Evolutionary conservation across 192 early-diverging fungal species (phyloP), one percentile per base, ranked within the genome.

Genomic region (Coemansia sp.): DNA sequence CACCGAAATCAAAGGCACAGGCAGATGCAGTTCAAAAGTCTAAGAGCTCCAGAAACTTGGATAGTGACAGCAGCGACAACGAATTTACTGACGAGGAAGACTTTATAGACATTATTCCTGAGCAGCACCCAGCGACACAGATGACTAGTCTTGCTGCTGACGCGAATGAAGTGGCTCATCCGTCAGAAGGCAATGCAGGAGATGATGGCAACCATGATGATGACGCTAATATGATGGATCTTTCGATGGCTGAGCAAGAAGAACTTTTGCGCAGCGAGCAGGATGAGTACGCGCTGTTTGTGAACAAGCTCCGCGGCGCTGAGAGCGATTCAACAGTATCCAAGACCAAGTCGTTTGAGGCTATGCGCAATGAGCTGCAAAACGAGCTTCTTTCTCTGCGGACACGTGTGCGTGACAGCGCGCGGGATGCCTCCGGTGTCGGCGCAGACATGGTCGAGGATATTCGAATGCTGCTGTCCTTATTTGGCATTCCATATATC

Each of bases 401-500:
- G 5, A 18, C 67, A 56, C 73, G 68, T 7, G 63, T 82, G 60
- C 70, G 68, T 14, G 58, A 73, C 42, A 73, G 42, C 49, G 40
- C 57, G 56, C 75, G 81, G 0, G 70, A 75, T 30, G 75, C 81
- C 12, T 70, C 75, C 2, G 71, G 67, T 4, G 17, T 82, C 17
- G 71, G 72, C 32, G 31, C 57, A 7, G 80, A 77, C 48, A 85
- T 85, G 80, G 72, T 80, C 0, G 71, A 76, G 18, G 84, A 85
- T 55, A 69, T 84, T 2, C 76, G 94, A 69, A 84, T 89, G 66
- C 75, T 99, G 18, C 80, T 98, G 30, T 76, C 83, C 56, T 73
- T 98, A 11, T 99, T 97, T 89, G 97, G 97, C 2, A 81, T 98
- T 30, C 97, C 97, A 10, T 99, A 89, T 70, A 83, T 98, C 40